These are phyloP conservation scores for Maudiozyma serrabonitensis DNA, from an alignment of 805 yeast species.

Conservation along the genomic window DNA sequence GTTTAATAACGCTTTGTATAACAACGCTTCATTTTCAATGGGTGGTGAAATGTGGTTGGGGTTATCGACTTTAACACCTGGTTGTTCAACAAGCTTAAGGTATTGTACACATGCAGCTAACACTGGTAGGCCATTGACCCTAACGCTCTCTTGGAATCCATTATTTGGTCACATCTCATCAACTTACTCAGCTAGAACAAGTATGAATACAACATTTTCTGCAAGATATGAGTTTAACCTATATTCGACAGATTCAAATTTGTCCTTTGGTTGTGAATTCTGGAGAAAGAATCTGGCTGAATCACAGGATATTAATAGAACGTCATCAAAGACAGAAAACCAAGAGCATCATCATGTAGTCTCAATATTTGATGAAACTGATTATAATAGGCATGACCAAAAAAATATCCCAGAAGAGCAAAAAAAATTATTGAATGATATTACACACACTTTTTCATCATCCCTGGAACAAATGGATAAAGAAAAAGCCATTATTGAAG, in stretches of 20 bases:
- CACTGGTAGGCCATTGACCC: conserved; percentile 81
- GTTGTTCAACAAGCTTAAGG: conserved; percentile 73
- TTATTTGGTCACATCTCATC: conserved; percentile 81
- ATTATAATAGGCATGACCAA: background rate
- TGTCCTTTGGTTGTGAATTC: conserved; percentile 78
- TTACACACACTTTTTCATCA: conserved; percentile 26
- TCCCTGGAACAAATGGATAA: conserved; percentile 23
- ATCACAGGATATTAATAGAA: background rate
- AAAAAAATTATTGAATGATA: conserved; percentile 18
- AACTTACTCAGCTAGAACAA: conserved; percentile 77
- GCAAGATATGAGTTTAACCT: conserved; percentile 83
- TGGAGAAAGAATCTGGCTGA: conserved; percentile 34
- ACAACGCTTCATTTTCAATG: conserved; percentile 55
- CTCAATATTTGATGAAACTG: background rate
- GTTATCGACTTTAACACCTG: conserved; percentile 74
- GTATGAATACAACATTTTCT: conserved; percentile 63
- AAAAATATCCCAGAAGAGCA: conserved; percentile 1
- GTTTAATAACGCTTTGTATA: conserved; percentile 37
- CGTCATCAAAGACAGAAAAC: background rate
- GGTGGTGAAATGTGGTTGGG: conserved; percentile 92
- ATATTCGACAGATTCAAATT: conserved; percentile 80
- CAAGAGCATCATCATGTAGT: background rate
- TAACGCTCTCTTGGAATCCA: conserved; percentile 83
- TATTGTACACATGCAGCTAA: conserved; percentile 79
- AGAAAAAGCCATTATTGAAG: conserved; percentile 38